Conservation (phyloP, 768 basidiomycete genomes). For the Mycena vulgaris region DNA sequence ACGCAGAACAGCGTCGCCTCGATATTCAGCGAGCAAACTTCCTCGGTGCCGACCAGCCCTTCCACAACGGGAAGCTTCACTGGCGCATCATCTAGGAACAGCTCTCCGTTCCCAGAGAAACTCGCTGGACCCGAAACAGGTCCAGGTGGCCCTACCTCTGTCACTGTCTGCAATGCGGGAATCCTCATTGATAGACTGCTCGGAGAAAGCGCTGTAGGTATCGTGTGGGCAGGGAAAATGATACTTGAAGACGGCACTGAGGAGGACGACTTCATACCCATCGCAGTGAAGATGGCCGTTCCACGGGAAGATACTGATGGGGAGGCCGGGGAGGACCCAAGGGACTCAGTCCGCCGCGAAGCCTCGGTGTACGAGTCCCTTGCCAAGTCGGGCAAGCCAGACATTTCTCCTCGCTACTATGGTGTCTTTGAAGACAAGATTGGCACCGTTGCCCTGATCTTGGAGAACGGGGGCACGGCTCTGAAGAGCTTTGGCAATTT, state of each 20-base stretch:
- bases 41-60: slow-evolving; percentile 23
- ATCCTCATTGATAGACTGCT: slow-evolving; percentile 5
- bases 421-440: slow-evolving; percentile 16
- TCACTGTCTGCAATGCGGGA: slow-evolving; percentile 10
- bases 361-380: slow-evolving; percentile 16
- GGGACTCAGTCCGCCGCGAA: slow-evolving; percentile 14
- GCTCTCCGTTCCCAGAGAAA: slow-evolving; percentile 23
- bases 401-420: slow-evolving; percentile 19
- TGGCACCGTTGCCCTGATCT: slow-evolving; percentile 24
- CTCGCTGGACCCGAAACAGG: not conserved
- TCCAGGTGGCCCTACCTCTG: not conserved
- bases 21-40: slow-evolving; percentile 9
- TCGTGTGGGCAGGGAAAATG: slow-evolving; percentile 27
- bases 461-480: slow-evolving; percentile 18
- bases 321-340: not conserved
- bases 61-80: slow-evolving; percentile 16
- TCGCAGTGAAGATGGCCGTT: slow-evolving; percentile 27
- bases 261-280: not conserved
- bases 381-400: slow-evolving; percentile 7
- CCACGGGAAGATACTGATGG: slow-evolving; percentile 8
- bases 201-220: slow-evolving; percentile 7
- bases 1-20: not conserved
- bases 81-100: not conserved
- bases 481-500: slow-evolving; percentile 3
- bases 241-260: slow-evolving; percentile 17